A percentile compares a stretch with the other conserved stretches of the same genome.
These are phyloP conservation scores for Radiomyces spectabilis DNA, from an alignment of 192 early-diverging fungal genomes.

Conservation along the genomic window DNA sequence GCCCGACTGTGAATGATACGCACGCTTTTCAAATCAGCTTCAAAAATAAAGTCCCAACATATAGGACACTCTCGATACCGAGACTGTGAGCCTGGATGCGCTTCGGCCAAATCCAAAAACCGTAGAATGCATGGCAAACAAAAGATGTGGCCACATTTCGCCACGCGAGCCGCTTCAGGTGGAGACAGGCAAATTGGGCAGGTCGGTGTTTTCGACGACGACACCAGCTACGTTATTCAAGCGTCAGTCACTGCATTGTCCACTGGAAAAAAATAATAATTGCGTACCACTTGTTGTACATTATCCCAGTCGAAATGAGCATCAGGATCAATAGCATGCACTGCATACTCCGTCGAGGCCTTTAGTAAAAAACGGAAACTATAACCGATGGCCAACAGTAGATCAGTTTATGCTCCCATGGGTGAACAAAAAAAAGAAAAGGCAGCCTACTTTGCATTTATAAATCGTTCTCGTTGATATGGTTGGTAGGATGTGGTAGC, in stretches of 20 bases:
- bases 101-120: no score
- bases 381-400: no score
- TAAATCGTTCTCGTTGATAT: constrained; percentile 80
- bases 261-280: no score
- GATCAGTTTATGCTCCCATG: neutral
- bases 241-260: no score
- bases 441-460: constrained; percentile 81
- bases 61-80: constrained; percentile 82
- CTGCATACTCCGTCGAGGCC: constrained; percentile 52
- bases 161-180: constrained; percentile 73
- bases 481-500: constrained; percentile 48
- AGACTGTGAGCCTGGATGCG: constrained; percentile 48
- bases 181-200: constrained; percentile 89
- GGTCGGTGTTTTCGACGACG: constrained; percentile 41
- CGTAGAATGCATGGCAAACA: constrained; percentile 80
- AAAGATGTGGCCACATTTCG: constrained; percentile 90
- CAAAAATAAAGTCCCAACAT: constrained; percentile 79
- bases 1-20: constrained; percentile 38
- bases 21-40: constrained; percentile 65
- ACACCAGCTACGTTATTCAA: constrained; percentile 40
- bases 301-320: constrained; percentile 60
- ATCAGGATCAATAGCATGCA: constrained; percentile 58
- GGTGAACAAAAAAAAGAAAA: neutral
- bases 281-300: constrained; percentile 66
- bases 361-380: constrained; percentile 79